Conservation (phyloP, 495 filamentous ascomycete genomes). For the Hyaloscypha bicolor region DNA sequence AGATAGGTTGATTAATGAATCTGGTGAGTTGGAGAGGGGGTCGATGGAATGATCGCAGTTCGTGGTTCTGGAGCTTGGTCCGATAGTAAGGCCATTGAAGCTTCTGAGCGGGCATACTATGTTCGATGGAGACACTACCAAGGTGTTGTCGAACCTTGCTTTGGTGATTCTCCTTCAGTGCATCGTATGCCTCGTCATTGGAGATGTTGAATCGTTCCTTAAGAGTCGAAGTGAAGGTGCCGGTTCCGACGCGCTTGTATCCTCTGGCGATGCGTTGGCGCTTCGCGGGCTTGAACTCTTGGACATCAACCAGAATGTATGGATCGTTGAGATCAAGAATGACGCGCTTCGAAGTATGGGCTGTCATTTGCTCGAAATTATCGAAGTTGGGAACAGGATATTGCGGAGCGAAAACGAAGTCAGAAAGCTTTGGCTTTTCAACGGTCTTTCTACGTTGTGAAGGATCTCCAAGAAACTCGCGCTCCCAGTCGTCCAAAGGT, state of each 20-base stretch:
- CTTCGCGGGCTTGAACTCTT: slow-evolving; percentile 42
- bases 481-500: slow-evolving; percentile 52
- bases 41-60: slow-evolving; percentile 90
- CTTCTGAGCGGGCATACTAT: slow-evolving; percentile 85
- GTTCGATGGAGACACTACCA: slow-evolving; percentile 82
- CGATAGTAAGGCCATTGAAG: slow-evolving; percentile 94
- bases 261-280: slow-evolving; percentile 37
- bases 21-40: slow-evolving; percentile 66
- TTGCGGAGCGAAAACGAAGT: slow-evolving; percentile 44
- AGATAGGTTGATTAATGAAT: slow-evolving; percentile 51
- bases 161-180: slow-evolving; percentile 94
- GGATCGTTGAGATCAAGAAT: slow-evolving; percentile 90
- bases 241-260: slow-evolving; percentile 56
- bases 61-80: slow-evolving; percentile 73
- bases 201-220: slow-evolving; percentile 89
- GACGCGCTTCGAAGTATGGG: slow-evolving; percentile 71
- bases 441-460: slow-evolving; percentile 40
- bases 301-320: slow-evolving; percentile 74
- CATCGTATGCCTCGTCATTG: slow-evolving; percentile 93
- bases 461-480: slow-evolving; percentile 46
- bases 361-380: slow-evolving; percentile 59
- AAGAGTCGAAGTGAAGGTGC: slow-evolving; percentile 60
- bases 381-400: slow-evolving; percentile 50
- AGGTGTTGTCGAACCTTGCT: slow-evolving; percentile 92
- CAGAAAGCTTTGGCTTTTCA: slow-evolving; percentile 29